Evolutionary conservation across 306 rosid species (phyloP).

Genomic region (Pachyrhizus erosus): DNA sequence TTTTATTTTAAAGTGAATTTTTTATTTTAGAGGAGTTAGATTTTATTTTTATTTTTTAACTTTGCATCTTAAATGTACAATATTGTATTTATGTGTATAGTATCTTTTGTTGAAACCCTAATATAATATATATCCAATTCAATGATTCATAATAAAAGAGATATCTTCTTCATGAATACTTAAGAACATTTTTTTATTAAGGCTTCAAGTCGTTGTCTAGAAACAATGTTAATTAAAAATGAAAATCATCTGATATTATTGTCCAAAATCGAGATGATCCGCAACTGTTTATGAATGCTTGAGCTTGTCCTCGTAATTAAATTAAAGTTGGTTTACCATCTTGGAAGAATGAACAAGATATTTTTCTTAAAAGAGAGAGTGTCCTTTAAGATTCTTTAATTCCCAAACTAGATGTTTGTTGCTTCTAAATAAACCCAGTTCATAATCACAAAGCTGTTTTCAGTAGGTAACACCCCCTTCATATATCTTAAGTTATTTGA

Average conservation of each 20-base stretch:
- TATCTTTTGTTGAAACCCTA: background rate
- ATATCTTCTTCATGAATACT: background rate
- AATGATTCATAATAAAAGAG: background rate
- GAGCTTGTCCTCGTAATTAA: background rate
- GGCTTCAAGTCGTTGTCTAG: background rate
- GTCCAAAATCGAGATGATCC: slow-evolving; percentile 14
- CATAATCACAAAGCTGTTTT: slow-evolving; percentile 4
- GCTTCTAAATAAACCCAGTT: slow-evolving; percentile 14
- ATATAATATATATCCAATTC: background rate
- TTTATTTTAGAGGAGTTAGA: background rate
- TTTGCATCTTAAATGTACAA: background rate
- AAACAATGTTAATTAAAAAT: background rate
- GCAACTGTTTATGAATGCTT: slow-evolving; percentile 17
- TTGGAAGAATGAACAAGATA: slow-evolving; percentile 6
- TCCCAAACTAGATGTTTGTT: slow-evolving; percentile 34
- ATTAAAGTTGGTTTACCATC: background rate
- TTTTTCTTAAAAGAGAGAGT: background rate
- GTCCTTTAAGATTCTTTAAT: slow-evolving; percentile 24
- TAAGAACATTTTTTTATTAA: background rate
- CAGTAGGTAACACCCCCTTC: background rate
- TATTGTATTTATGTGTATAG: background rate
- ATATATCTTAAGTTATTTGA: background rate
- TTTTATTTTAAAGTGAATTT: too few relatives aligned
- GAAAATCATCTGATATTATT: background rate
- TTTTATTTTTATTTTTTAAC: background rate